These are phyloP conservation scores for Kuraishia floccosa DNA, from an alignment of 805 yeast species.

Conservation along the genomic window DNA sequence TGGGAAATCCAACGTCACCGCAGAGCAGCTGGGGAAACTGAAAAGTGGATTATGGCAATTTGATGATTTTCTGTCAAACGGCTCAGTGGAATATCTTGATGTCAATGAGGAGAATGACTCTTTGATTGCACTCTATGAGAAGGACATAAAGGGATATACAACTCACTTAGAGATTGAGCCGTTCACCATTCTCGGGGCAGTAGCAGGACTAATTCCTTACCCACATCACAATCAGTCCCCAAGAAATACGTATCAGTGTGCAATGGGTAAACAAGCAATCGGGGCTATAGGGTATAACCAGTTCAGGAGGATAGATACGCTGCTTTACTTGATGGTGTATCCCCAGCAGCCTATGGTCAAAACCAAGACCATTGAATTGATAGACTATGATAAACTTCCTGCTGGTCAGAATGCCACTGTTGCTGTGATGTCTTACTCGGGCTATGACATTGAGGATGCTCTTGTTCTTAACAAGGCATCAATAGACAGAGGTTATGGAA, in stretches of 20 bases:
- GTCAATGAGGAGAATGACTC: slow-evolving; percentile 97
- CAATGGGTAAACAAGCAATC: slow-evolving; percentile 99
- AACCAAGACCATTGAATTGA: slow-evolving; percentile 91
- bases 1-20: slow-evolving; percentile 59
- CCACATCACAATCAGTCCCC: slow-evolving; percentile 93
- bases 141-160: slow-evolving; percentile 39
- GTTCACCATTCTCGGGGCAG: slow-evolving; percentile 85
- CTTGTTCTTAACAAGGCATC: slow-evolving; percentile 88
- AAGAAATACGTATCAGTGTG: slow-evolving; percentile 87
- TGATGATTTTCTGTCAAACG: slow-evolving; percentile 79
- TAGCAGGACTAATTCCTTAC: slow-evolving; percentile 85
- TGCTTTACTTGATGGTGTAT: slow-evolving; percentile 91
- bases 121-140: slow-evolving; percentile 81
- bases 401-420: slow-evolving; percentile 99
- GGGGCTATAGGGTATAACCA: slow-evolving; percentile 98
- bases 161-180: slow-evolving; percentile 96
- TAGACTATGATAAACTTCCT: slow-evolving; percentile 91
- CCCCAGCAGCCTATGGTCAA: slow-evolving; percentile 99
- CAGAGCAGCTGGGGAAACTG: slow-evolving; percentile 54
- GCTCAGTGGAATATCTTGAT: slow-evolving; percentile 90
- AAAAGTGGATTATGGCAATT: slow-evolving; percentile 68
- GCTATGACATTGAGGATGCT: slow-evolving; percentile 99
- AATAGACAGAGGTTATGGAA: slow-evolving; percentile 92
- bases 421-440: slow-evolving; percentile 98
- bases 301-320: slow-evolving; percentile 88